These are phyloP conservation scores for Glycine tomentella DNA, from an alignment of 306 rosid genomes.

Conservation along the genomic window DNA sequence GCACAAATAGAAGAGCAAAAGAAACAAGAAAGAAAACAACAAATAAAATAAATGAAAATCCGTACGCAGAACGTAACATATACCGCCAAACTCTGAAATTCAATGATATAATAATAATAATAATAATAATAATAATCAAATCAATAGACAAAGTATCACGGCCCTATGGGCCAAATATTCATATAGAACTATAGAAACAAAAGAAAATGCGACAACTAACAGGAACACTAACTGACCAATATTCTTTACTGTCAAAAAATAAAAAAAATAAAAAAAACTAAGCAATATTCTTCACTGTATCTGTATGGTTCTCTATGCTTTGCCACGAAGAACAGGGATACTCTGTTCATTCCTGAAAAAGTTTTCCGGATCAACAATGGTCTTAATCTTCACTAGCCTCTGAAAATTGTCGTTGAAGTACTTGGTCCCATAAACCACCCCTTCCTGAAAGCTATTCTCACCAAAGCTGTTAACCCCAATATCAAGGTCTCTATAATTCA, in stretches of 20 bases:
- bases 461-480: conserved; percentile 62
- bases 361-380: conserved; percentile 68
- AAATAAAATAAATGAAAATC: neutral
- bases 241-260: too few relatives aligned
- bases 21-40: neutral
- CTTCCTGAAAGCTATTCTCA: conserved; percentile 57
- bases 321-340: conserved; percentile 51
- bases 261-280: too few relatives aligned
- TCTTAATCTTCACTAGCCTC: conserved; percentile 69
- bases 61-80: neutral
- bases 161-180: neutral
- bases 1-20: neutral
- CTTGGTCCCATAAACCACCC: conserved; percentile 65
- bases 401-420: conserved; percentile 66
- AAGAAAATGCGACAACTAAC: neutral
- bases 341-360: conserved; percentile 87
- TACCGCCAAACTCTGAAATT: neutral
- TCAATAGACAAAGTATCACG: neutral
- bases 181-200: neutral
- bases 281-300: too few relatives aligned
- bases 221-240: neutral
- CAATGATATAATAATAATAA: neutral
- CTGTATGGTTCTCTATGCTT: conserved; percentile 7
- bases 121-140: neutral
- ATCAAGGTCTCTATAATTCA: conserved; percentile 81